Base-by-base conservation (phyloP, 116 monocot species). In the Trichopus zeylanicus region DNA sequence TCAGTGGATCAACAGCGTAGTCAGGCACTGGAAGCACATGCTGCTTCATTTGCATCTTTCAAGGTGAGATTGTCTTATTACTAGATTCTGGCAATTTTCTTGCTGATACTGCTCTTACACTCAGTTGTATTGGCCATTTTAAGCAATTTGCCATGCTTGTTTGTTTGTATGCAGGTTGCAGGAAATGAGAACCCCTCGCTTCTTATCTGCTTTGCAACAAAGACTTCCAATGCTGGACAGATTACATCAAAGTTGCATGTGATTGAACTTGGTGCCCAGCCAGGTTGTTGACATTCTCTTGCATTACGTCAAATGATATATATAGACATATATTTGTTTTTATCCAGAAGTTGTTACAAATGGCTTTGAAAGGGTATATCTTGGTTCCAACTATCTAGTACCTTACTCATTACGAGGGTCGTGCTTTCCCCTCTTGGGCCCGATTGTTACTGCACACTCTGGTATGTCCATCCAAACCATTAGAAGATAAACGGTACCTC, bases 11-110 rank as follows among this genome's bases (percentile, higher is more conserved):
- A 98, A 46, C 98, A 98, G 53, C 84, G 98, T 60, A 98, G 91
- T 76, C 91, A 98, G 55, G 98, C 98, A 55, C 88, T 98, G 71
- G 98, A 98, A 74, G 98, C 98, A 64, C 98, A 98, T 78, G 91
- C 98, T 68, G 88, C 91, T 59, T 84, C 98, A 21, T 98, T 98
- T 78, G 85, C 98, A 42, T 81, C 98, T 52, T 79, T 91, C 56
- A 98, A 88, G 75, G 98, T 87, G 56, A 51, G 56, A 31, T 55
- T 19, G 7, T 60, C 25, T 42, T 52, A 9, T 20, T n/a, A n/a
- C 27, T 64, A 26, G 11, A 35, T 67, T n/a, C 16, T 18, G 12
- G 26, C 3, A 12, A 29, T n/a, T n/a, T n/a, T 29, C 62, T 54
- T 59, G 46, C 7, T 66, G 10, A 29, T 19, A 21, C n/a, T n/a